Evolutionary conservation across 148 eudicot species (phyloP), one percentile per base, ranked within the genome.

Genomic region (Drosera capensis): DNA sequence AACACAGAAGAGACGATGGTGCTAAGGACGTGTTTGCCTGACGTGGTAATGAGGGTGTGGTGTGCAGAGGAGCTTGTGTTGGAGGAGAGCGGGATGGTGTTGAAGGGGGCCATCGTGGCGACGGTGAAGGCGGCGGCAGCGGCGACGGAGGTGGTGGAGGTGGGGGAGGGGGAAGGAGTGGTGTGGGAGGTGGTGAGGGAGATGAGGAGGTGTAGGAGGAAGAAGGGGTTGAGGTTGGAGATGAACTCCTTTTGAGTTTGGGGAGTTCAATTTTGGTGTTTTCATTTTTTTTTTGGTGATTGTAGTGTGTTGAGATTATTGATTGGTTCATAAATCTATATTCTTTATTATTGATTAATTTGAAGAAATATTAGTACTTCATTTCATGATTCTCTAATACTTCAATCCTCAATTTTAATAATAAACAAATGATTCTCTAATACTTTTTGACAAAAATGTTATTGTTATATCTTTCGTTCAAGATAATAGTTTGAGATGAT

Each of bases 21-120:
- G 35, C 52, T 41, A 20, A 55, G 67, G 35, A 25, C 36, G 16
- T 15, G 15, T 16, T 17, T 56, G 43, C 64, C 52, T 49, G 58
- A 62, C 26, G 45, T 81, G 68, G 63, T 51, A 63, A 70, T 81
- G 70, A 77, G 69, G 41, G 15, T 77, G 57, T 81, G 85, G 85
- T 67, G 64, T 35, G 68, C 60, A 52, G 67, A 66, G 25, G 72
- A 56, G 48, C 34, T 77, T 70, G 80, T 70, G 39, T 57, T 82
- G 66, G 71, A 69, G 0, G 40, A 31, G 19, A 56, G 45, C 1
- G 86, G 80, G 26, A 24, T 54, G 12, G 75, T 70, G 51, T 56
- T 79, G 71, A 68, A 70, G 42, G 93, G 83, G 22, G 94, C 83
- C 25, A 82, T 86, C 24, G 25, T 82, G 49, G 68, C 75, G 13